These are phyloP conservation scores for Lipomyces starkeyi DNA, from an alignment of 805 yeast species.

Conservation along the genomic window DNA sequence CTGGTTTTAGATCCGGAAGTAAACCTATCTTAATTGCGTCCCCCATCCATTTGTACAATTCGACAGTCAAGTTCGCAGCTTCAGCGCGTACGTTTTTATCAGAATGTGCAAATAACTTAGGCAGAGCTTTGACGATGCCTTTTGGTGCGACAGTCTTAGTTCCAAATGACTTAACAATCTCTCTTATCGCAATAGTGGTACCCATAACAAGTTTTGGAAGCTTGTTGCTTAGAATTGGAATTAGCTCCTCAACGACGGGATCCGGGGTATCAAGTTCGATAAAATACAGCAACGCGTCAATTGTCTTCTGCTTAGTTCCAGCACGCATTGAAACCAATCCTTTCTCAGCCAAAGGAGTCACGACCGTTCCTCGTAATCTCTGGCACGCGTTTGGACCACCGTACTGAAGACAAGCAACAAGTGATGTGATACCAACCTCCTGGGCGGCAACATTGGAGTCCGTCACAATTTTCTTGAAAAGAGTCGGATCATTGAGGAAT, in stretches of 20 bases:
- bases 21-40: slow-evolving; percentile 61
- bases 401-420: slow-evolving; percentile 60
- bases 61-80: slow-evolving; percentile 70
- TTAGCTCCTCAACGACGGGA: slow-evolving; percentile 66
- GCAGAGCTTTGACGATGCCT: slow-evolving; percentile 60
- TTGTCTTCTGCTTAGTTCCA: slow-evolving; percentile 70
- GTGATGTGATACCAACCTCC: slow-evolving; percentile 71
- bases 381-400: slow-evolving; percentile 57
- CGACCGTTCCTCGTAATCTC: slow-evolving; percentile 50
- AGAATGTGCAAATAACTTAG: slow-evolving; percentile 80
- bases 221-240: slow-evolving; percentile 65
- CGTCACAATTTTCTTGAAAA: slow-evolving; percentile 62
- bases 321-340: slow-evolving; percentile 77
- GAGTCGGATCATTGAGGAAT: slow-evolving; percentile 59
- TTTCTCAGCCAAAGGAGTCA: slow-evolving; percentile 69
- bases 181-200: slow-evolving; percentile 60
- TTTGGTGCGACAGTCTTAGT: slow-evolving; percentile 65
- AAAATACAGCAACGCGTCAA: slow-evolving; percentile 64
- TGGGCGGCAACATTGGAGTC: slow-evolving; percentile 93
- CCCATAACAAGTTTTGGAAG: slow-evolving; percentile 82
- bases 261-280: slow-evolving; percentile 72
- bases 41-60: slow-evolving; percentile 77
- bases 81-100: slow-evolving; percentile 86
- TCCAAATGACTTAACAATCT: slow-evolving; percentile 66
- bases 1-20: slow-evolving; percentile 80